These are phyloP conservation scores for Eutrema japonicum DNA, from an alignment of 345 rosid species.

Conservation along the genomic window DNA sequence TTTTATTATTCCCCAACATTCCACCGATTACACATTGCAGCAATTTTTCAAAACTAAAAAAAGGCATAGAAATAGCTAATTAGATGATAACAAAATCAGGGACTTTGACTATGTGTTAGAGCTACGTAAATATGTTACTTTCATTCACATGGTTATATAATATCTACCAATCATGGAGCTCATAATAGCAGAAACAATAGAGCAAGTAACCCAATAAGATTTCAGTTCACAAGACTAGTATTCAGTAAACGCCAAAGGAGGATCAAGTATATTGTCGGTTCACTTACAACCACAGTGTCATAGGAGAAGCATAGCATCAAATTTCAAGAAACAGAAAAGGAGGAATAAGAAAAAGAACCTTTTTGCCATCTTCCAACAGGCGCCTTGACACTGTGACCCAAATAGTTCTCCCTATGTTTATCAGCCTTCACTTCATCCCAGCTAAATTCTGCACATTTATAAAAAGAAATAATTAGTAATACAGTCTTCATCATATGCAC, in stretches of 20 bases:
- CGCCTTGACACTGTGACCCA: slow-evolving; percentile 93
- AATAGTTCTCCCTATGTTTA: slow-evolving; percentile 89
- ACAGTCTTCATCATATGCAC: not conserved
- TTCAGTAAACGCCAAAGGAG: not conserved
- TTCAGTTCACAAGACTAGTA: not conserved
- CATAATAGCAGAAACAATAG: not conserved
- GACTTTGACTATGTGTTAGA: not conserved
- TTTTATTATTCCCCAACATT: not conserved
- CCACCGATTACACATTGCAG: not conserved
- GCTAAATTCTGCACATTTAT: slow-evolving; percentile 65
- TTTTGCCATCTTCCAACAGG: slow-evolving; percentile 99
- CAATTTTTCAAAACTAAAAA: not conserved
- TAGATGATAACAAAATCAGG: not conserved
- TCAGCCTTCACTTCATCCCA: slow-evolving; percentile 97
- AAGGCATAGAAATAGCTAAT: not conserved
- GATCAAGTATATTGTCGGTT: not conserved
- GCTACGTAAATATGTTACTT: not conserved
- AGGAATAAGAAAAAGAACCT: slow-evolving; percentile 52
- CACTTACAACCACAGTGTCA: not conserved
- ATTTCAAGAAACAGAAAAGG: not conserved
- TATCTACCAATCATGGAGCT: slow-evolving; percentile 10
- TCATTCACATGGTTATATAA: not conserved
- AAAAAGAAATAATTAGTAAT: not conserved
- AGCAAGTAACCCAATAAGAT: not conserved
- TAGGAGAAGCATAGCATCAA: not conserved